Evolutionary conservation across 2,329 filamentous ascomycete species (phyloP), one percentile per base, ranked within the genome.

Genomic region (Cercospora sp.): DNA sequence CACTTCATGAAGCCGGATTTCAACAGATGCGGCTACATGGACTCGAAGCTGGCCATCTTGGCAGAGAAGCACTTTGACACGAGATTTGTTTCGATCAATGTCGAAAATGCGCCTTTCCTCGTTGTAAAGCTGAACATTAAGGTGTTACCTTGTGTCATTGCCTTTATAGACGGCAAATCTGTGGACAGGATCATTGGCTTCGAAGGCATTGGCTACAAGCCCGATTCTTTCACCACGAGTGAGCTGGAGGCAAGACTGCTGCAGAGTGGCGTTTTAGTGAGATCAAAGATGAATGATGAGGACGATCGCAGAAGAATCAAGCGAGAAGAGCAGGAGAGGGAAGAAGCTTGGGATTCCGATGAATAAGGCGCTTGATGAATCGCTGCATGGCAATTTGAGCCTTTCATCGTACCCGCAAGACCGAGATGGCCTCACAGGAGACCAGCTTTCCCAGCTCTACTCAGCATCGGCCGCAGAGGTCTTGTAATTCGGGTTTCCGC

Each of bases 1-100:
- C 88, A 90, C 75, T 90, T 90, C 77, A 87, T 85, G 76, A 88
- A 89, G 74, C 83, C 86, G 2, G 88, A 89, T 74, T 90, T 90
- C 77, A 82, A 84, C 20, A 84, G 87, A 64, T 90, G 88, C 77
- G 79, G 80, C 10, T 84, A 87, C 64, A 90, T 90, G 88, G 87
- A 89, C 75, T 80, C 80, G 60, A 86, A 87, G 75, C 80, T 89
- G 10, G 80, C 84, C 60, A 78, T 83, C 75, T 78, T 88, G 48
- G 85, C 86, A 1, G 81, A 81, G 18, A 85, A 85, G 67, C 86
- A 88, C 74, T 86, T 86, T 69, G 86, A 88, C 72, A 87, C 86
- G 2, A 79, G 86, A 18, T 85, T 88, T 64, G 76, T 88, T 18
- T 83, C 82, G 68, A 87, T 88, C 74, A 85, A 86, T 69, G 86